Evolutionary conservation across 768 basidiomycete genomes (phyloP).

Genomic region (Lactarius deliciosus): DNA sequence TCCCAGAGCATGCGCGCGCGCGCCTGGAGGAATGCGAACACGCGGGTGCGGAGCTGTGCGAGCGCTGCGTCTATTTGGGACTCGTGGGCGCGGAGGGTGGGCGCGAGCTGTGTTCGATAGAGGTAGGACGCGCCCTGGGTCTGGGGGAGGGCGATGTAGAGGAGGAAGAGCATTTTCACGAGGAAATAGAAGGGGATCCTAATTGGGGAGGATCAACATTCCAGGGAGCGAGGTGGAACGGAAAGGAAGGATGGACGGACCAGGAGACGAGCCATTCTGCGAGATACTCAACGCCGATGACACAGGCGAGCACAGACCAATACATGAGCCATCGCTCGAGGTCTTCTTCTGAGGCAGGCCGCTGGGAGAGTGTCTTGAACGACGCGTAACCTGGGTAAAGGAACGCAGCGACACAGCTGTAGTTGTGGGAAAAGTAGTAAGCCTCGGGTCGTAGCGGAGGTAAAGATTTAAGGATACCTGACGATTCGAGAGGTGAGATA

Average conservation of each 20-base stretch:
- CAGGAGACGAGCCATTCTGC: slow-evolving; percentile 88
- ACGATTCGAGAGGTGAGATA: slow-evolving; percentile 24
- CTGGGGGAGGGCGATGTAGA: slow-evolving; percentile 89
- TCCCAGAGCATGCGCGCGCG: slow-evolving; percentile 66
- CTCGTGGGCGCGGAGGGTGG: slow-evolving; percentile 83
- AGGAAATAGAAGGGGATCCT: slow-evolving; percentile 91
- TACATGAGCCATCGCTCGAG: slow-evolving; percentile 97
- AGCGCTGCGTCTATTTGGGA: slow-evolving; percentile 80
- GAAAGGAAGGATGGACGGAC: slow-evolving; percentile 44
- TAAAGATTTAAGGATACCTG: slow-evolving; percentile 3
- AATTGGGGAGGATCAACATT: slow-evolving; percentile 23
- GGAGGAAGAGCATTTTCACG: slow-evolving; percentile 78
- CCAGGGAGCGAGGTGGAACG: slow-evolving; percentile 12
- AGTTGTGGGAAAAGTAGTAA: neutral
- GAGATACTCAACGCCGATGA: slow-evolving; percentile 78
- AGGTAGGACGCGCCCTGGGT: slow-evolving; percentile 85
- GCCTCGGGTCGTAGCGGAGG: neutral
- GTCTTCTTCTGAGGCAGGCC: slow-evolving; percentile 82
- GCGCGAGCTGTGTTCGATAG: slow-evolving; percentile 76
- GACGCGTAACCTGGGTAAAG: slow-evolving; percentile 94
- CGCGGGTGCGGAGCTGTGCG: slow-evolving; percentile 55
- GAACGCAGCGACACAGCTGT: slow-evolving; percentile 72
- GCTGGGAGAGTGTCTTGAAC: slow-evolving; percentile 88
- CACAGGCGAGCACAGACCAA: slow-evolving; percentile 86
- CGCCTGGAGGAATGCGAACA: slow-evolving; percentile 65